Conservation (phyloP, 2,329 filamentous ascomycete species). For the Nothophoma quercina region DNA sequence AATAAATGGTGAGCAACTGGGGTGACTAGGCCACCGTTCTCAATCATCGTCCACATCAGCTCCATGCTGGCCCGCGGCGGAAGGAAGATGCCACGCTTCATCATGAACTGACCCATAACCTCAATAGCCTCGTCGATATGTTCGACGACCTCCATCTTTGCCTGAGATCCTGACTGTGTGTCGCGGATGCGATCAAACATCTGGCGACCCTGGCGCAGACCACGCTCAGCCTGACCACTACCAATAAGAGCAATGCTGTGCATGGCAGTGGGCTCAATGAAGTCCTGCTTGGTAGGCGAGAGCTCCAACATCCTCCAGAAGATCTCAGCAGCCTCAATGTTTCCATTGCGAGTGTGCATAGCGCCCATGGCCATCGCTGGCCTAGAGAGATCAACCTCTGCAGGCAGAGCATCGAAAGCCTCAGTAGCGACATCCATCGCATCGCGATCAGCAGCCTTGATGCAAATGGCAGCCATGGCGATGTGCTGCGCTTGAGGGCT, state of each 20-base stretch:
- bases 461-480: slow-evolving; percentile 76
- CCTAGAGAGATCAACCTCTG: slow-evolving; percentile 52
- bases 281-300: slow-evolving; percentile 67
- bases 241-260: slow-evolving; percentile 88
- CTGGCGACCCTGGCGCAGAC: slow-evolving; percentile 76
- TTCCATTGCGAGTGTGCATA: slow-evolving; percentile 82
- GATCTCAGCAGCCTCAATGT: slow-evolving; percentile 76
- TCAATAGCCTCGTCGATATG: slow-evolving; percentile 89
- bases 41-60: slow-evolving; percentile 69
- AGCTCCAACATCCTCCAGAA: slow-evolving; percentile 80
- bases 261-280: slow-evolving; percentile 91
- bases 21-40: slow-evolving; percentile 69
- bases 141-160: slow-evolving; percentile 67
- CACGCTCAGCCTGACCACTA: slow-evolving; percentile 83
- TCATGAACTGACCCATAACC: slow-evolving; percentile 67
- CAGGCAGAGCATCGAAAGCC: slow-evolving; percentile 59
- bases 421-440: slow-evolving; percentile 72
- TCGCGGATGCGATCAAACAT: slow-evolving; percentile 88
- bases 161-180: slow-evolving; percentile 58
- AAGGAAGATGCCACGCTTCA: slow-evolving; percentile 60
- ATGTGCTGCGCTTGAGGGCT: slow-evolving; percentile 65
- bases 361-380: slow-evolving; percentile 84
- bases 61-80: slow-evolving; percentile 65
- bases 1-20: slow-evolving; percentile 67
- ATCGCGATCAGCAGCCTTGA: slow-evolving; percentile 80